Evolutionary conservation across 2,329 filamentous ascomycete genomes (phyloP).

Genomic region (Trichophyton equinum): DNA sequence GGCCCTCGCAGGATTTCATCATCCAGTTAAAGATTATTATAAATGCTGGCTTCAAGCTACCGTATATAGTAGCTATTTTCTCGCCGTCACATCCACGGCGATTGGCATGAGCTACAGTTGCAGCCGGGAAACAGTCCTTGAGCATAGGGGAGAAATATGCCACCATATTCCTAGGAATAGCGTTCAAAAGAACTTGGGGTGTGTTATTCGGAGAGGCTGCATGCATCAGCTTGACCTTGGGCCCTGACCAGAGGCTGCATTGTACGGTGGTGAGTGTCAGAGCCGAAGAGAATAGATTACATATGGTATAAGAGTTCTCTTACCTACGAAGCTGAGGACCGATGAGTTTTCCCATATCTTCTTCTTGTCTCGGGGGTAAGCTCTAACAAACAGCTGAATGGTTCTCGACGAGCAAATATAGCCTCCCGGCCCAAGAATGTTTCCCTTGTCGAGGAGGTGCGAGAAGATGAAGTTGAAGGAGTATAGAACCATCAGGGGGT

Average conservation of each 20-base stretch:
- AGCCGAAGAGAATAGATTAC: not conserved
- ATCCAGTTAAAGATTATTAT: conserved; percentile 12
- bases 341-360: not conserved
- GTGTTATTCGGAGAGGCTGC: conserved; percentile 2
- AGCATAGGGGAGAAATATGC: conserved; percentile 11
- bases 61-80: conserved; percentile 9
- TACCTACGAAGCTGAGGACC: conserved; percentile 2
- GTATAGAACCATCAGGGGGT: not conserved
- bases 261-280: not conserved
- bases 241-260: conserved; percentile 8
- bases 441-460: not conserved
- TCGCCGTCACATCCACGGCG: conserved; percentile 11
- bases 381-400: not conserved
- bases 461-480: not conserved
- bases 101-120: conserved; percentile 3
- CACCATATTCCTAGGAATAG: conserved; percentile 9
- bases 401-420: not conserved
- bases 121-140: conserved; percentile 10
- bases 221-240: conserved; percentile 10
- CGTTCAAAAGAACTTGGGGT: conserved; percentile 6
- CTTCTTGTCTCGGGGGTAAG: not conserved
- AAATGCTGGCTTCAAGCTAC: conserved; percentile 8
- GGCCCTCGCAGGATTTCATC: conserved; percentile 8
- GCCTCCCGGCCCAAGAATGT: not conserved
- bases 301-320: not conserved